Evolutionary conservation across 305 asterid genomes (phyloP).

Genomic region (Euphrasia arctica): DNA sequence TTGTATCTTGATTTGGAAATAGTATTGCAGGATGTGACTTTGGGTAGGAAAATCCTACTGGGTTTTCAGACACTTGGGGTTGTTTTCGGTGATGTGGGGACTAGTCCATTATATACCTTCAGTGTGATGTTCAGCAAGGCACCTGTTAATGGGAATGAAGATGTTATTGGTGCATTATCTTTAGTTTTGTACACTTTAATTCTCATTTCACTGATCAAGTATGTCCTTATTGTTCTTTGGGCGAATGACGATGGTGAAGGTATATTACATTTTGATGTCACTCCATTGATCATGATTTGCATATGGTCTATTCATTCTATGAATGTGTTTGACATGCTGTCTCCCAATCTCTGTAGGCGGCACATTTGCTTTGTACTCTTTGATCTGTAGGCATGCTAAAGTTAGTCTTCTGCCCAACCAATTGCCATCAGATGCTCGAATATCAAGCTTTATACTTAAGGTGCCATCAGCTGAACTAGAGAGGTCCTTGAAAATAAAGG

Average conservation of each 20-base stretch:
- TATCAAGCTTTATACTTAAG: slow-evolving; percentile 97
- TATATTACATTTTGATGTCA: slow-evolving; percentile 30
- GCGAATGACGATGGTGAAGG: slow-evolving; percentile 99
- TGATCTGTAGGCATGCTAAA: slow-evolving; percentile 71
- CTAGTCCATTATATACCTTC: slow-evolving; percentile 95
- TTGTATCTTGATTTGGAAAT: slow-evolving; percentile 33
- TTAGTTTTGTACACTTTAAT: slow-evolving; percentile 89
- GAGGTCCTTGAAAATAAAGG: slow-evolving; percentile 94
- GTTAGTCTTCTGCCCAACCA: slow-evolving; percentile 70
- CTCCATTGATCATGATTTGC: slow-evolving; percentile 14
- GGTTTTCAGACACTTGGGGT: slow-evolving; percentile 94
- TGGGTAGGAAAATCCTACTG: slow-evolving; percentile 72
- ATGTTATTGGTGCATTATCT: slow-evolving; percentile 93
- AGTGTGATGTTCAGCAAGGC: slow-evolving; percentile 99
- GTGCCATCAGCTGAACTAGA: slow-evolving; percentile 98
- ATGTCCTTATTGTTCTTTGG: slow-evolving; percentile 92
- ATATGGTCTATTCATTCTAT: slow-evolving; percentile 21
- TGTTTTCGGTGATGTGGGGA: slow-evolving; percentile 99
- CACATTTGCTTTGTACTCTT: slow-evolving; percentile 76
- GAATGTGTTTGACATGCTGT: slow-evolving; percentile 26
- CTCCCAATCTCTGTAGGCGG: slow-evolving; percentile 58
- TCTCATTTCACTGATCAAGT: slow-evolving; percentile 83
- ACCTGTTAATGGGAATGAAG: slow-evolving; percentile 81
- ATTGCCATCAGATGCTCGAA: slow-evolving; percentile 90
- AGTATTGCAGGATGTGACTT: slow-evolving; percentile 66